Conservation (phyloP, 1,139 yeast species). For the Schwanniomyces etchellsii region DNA sequence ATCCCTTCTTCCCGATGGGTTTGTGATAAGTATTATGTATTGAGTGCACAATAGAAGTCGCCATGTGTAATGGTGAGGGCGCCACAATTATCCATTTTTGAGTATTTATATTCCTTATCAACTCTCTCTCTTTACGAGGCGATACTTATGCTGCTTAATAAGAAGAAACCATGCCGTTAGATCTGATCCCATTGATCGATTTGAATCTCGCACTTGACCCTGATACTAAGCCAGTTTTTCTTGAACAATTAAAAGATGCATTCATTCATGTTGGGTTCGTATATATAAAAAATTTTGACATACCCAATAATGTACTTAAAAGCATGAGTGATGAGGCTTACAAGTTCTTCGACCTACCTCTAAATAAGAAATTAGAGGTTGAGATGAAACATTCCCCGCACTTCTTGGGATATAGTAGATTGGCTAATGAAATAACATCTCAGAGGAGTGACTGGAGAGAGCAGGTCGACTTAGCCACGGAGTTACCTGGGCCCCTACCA, state of each 20-base stretch:
- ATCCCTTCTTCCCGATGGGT: too few relatives aligned
- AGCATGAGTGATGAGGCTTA: slow-evolving; percentile 37
- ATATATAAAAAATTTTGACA: slow-evolving; percentile 42
- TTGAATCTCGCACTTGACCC: slow-evolving; percentile 28
- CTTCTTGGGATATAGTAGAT: slow-evolving; percentile 59
- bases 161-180: slow-evolving; percentile 17
- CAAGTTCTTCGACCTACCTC: slow-evolving; percentile 50
- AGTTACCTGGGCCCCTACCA: slow-evolving; percentile 41
- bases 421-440: slow-evolving; percentile 66
- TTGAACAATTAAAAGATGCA: slow-evolving; percentile 45
- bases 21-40: too few relatives aligned
- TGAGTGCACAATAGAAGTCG: too few relatives aligned
- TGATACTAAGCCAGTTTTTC: slow-evolving; percentile 36
- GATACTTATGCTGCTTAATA: not conserved
- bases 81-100: too few relatives aligned
- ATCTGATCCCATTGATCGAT: slow-evolving; percentile 32
- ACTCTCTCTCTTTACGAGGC: not conserved
- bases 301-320: slow-evolving; percentile 32
- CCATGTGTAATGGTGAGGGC: too few relatives aligned
- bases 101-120: too few relatives aligned
- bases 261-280: slow-evolving; percentile 59
- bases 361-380: slow-evolving; percentile 42
- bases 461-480: slow-evolving; percentile 64
- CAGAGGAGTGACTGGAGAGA: slow-evolving; percentile 58
- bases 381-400: slow-evolving; percentile 63